Conservation (phyloP, 306 rosid genomes). For the Amphicarpaea edgeworthii region DNA sequence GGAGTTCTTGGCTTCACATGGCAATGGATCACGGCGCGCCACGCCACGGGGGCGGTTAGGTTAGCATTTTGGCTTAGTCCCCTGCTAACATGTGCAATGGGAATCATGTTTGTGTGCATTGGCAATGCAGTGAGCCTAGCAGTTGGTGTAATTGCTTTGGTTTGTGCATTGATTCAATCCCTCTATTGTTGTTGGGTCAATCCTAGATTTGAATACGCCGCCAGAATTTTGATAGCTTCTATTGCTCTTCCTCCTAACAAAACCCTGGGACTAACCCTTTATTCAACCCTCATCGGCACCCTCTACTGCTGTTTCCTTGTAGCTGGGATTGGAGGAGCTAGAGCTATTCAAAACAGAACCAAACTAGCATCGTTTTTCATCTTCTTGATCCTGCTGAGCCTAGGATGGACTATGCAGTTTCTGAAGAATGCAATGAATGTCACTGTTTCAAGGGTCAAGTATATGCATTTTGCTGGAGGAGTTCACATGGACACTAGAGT, state of each 20-base stretch:
- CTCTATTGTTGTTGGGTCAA: conserved; percentile 77
- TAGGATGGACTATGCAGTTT: conserved; percentile 80
- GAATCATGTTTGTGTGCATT: conserved; percentile 53
- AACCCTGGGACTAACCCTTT: conserved; percentile 42
- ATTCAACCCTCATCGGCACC: conserved; percentile 43
- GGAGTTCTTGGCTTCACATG: conserved; percentile 64
- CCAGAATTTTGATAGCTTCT: conserved; percentile 56
- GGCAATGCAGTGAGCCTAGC: conserved; percentile 54
- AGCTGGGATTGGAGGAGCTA: conserved; percentile 72
- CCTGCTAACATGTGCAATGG: conserved; percentile 58
- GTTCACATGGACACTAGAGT: conserved; percentile 38
- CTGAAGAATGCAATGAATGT: conserved; percentile 67
- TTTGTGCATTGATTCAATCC: conserved; percentile 60
- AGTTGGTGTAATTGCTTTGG: conserved; percentile 54
- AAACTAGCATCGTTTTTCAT: conserved; percentile 51
- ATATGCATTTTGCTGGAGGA: conserved; percentile 50
- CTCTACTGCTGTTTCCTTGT: conserved; percentile 63
- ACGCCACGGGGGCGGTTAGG: conserved; percentile 61
- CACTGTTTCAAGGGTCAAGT: conserved; percentile 68
- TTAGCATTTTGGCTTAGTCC: conserved; percentile 71
- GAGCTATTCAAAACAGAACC: conserved; percentile 53
- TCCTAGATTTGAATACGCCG: conserved; percentile 59
- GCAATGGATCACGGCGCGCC: conserved; percentile 57
- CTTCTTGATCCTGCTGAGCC: conserved; percentile 63
- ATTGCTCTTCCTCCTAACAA: conserved; percentile 53